phyloP scores from a whole-genome alignment of 2,329 filamentous ascomycete species.

The Sphaerulina musiva region DNA sequence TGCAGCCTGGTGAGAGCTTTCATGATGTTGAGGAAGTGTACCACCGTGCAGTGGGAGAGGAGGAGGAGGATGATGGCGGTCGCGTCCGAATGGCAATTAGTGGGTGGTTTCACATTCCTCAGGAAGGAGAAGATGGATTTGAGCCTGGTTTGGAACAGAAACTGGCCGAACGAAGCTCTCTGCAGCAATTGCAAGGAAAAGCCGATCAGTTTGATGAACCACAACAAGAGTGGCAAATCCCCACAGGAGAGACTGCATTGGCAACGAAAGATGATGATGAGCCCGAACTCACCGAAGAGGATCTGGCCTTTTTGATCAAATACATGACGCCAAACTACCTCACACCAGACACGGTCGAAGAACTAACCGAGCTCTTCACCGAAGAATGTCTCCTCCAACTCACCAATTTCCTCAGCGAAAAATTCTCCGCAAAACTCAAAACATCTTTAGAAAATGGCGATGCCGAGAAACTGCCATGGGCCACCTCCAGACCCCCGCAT shows the following conservation, averaged over 20 bases:
- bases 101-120: conserved; percentile 98
- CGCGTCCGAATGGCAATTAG: conserved; percentile 94
- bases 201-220: conserved; percentile 84
- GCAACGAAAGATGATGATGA: conserved; percentile 58
- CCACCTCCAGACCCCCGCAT: conserved; percentile 70
- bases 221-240: conserved; percentile 51
- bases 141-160: conserved; percentile 82
- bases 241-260: conserved; percentile 32
- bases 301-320: conserved; percentile 82
- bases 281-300: conserved; percentile 62
- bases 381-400: conserved; percentile 80
- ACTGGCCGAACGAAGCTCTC: conserved; percentile 78
- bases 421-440: conserved; percentile 66
- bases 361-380: conserved; percentile 70
- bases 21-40: conserved; percentile 99
- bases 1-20: conserved; percentile 97
- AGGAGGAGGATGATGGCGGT: conserved; percentile 56
- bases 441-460: conserved; percentile 65
- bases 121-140: conserved; percentile 87
- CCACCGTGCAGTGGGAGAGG: conserved; percentile 53
- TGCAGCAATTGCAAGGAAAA: conserved; percentile 88
- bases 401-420: conserved; percentile 67
- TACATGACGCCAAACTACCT: conserved; percentile 88
- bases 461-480: conserved; percentile 25
- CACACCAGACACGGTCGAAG: conserved; percentile 81